phyloP scores from a whole-genome alignment of 176 grass and related monocot genomes.

The Dactylis glomerata region DNA sequence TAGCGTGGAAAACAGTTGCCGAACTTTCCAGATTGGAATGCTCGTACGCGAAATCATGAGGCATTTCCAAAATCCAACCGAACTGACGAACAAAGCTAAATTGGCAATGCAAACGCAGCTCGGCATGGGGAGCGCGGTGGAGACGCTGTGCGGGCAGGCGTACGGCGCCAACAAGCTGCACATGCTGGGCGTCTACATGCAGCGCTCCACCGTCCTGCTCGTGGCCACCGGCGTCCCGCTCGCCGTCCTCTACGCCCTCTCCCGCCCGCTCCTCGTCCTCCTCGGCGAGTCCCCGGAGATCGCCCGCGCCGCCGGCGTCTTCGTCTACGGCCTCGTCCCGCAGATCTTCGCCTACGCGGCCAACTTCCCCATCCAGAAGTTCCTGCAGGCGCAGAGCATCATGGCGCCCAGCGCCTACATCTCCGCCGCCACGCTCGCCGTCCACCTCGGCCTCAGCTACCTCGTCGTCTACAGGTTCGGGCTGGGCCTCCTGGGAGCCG shows the following conservation, averaged over 20 bases:
- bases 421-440: constrained; percentile 36
- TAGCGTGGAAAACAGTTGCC: no score
- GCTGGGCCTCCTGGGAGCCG: constrained; percentile 39
- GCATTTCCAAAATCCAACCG: no score
- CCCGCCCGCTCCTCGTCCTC: no score
- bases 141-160: constrained; percentile 89
- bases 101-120: constrained; percentile 69
- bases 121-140: constrained; percentile 88
- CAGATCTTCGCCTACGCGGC: constrained; percentile 55
- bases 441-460: constrained; percentile 51
- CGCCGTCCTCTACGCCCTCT: constrained; percentile 34
- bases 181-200: constrained; percentile 61
- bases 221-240: constrained; percentile 40
- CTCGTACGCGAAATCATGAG: no score
- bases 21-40: no score
- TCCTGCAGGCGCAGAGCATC: constrained; percentile 61
- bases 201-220: constrained; percentile 30
- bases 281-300: no score
- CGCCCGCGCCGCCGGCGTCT: constrained; percentile 36
- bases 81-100: no score
- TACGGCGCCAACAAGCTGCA: constrained; percentile 38
- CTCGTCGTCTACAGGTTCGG: constrained; percentile 27
- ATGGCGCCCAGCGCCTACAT: constrained; percentile 51
- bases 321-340: constrained; percentile 10
- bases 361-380: constrained; percentile 72